Percentiles rank a stretch among this genome's conserved stretches.
Evolutionary conservation across 352 stramenopile genomes (phyloP).

Genomic region (Globisporangium splendens): DNA sequence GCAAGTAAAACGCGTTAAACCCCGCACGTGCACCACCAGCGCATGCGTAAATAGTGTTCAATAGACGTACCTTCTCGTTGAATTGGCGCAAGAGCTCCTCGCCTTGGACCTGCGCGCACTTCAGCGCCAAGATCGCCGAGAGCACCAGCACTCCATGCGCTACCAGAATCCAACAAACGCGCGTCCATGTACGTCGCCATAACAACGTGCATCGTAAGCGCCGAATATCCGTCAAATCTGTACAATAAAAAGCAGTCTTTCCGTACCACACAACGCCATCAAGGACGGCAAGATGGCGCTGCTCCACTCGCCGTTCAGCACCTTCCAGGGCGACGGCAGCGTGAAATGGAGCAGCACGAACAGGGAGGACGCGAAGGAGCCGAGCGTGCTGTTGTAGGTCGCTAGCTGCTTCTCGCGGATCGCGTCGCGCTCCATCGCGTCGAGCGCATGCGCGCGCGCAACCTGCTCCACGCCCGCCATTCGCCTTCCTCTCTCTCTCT

Average conservation of each 20-base stretch:
- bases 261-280: conserved; percentile 41
- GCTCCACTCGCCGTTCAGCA: conserved; percentile 78
- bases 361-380: conserved; percentile 36
- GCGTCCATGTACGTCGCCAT: no score
- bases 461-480: not conserved
- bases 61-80: conserved; percentile 34
- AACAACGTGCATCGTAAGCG: no score
- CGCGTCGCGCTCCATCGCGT: conserved; percentile 54
- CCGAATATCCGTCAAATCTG: no score
- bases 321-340: conserved; percentile 61
- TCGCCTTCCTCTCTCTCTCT: not conserved
- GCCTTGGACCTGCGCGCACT: conserved; percentile 65
- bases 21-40: not conserved
- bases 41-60: not conserved
- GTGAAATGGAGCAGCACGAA: conserved; percentile 39
- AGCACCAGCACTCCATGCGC: conserved; percentile 50
- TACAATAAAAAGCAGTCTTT: not conserved
- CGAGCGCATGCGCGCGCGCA: conserved; percentile 29
- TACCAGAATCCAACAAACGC: conserved; percentile 7
- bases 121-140: conserved; percentile 49
- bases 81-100: conserved; percentile 62
- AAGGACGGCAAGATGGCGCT: conserved; percentile 45
- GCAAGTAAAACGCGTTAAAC: not conserved
- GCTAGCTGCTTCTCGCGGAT: conserved; percentile 57
- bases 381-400: conserved; percentile 63